phyloP scores from a whole-genome alignment of 352 stramenopile species.

The Phytophthora quininea region DNA sequence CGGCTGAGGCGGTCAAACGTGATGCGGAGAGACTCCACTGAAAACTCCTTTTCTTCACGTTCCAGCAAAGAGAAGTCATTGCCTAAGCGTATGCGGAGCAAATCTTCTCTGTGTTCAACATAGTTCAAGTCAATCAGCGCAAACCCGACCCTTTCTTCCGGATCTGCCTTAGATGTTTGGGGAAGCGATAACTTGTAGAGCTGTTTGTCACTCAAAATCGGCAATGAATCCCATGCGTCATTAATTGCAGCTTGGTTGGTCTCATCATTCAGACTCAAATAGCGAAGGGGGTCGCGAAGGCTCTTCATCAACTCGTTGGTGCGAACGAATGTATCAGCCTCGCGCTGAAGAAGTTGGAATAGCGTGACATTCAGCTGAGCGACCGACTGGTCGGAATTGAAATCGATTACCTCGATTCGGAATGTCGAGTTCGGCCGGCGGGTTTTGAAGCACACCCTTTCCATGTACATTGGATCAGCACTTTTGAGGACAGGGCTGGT shows the following conservation, averaged over 20 bases:
- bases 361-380: conserved; percentile 71
- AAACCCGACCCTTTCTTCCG: conserved; percentile 59
- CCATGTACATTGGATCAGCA: conserved; percentile 88
- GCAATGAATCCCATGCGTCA: conserved; percentile 37
- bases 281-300: conserved; percentile 48
- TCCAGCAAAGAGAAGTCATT: conserved; percentile 60
- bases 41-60: conserved; percentile 81
- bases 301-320: conserved; percentile 54
- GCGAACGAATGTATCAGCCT: conserved; percentile 70
- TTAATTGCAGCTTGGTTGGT: conserved; percentile 41
- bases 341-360: conserved; percentile 80
- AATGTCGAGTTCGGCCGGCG: conserved; percentile 62
- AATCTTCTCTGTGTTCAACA: conserved; percentile 72
- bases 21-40: conserved; percentile 72
- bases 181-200: conserved; percentile 53
- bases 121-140: conserved; percentile 69
- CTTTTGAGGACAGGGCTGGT: conserved; percentile 87
- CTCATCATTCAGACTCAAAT: conserved; percentile 53
- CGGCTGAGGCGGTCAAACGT: conserved; percentile 80
- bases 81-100: conserved; percentile 63
- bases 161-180: conserved; percentile 29
- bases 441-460: conserved; percentile 78
- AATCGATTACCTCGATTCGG: conserved; percentile 83
- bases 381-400: conserved; percentile 78
- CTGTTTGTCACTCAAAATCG: conserved; percentile 47